A percentile compares a stretch with the other conserved stretches of the same genome.
phyloP scores from a whole-genome alignment of 1,284 basidiomycete genomes.

The Cutaneotrichosporon mucoides region DNA sequence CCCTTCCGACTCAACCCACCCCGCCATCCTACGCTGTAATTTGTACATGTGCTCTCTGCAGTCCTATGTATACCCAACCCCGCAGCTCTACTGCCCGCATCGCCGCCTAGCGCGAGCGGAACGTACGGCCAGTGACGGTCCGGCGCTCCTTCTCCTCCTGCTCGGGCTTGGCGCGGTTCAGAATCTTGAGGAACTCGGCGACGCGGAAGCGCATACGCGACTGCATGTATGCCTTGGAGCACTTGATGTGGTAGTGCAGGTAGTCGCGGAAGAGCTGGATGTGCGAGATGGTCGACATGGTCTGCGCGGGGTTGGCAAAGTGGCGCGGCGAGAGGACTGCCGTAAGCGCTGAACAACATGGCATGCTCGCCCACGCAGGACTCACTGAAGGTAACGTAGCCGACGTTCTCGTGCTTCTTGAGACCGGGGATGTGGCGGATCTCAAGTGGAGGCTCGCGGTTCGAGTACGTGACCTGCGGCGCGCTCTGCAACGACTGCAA shows the following conservation, averaged over 20 bases:
- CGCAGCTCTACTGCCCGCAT: too few species aligned
- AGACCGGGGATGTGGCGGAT: slow-evolving; percentile 82
- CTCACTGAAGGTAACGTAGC: slow-evolving; percentile 90
- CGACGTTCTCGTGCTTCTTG: slow-evolving; percentile 80
- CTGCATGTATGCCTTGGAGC: slow-evolving; percentile 99
- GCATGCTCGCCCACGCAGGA: slow-evolving; percentile 1
- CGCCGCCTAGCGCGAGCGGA: slow-evolving; percentile 35
- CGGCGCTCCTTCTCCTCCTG: slow-evolving; percentile 68
- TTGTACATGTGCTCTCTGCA: too few species aligned
- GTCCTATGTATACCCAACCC: too few species aligned
- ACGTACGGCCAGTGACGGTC: slow-evolving; percentile 64
- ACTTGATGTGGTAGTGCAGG: slow-evolving; percentile 98
- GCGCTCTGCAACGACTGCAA: slow-evolving; percentile 92
- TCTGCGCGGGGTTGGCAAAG: slow-evolving; percentile 71
- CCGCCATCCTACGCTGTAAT: too few species aligned
- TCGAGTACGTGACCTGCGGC: slow-evolving; percentile 96
- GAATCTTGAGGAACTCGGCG: slow-evolving; percentile 93
- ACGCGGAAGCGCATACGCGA: slow-evolving; percentile 94
- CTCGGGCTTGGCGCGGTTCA: slow-evolving; percentile 98
- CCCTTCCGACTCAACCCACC: too few species aligned
- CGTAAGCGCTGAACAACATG: background rate
- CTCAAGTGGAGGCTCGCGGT: slow-evolving; percentile 91
- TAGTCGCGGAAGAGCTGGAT: slow-evolving; percentile 98
- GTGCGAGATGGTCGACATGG: slow-evolving; percentile 83
- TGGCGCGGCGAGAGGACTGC: slow-evolving; percentile 92